Evolutionary conservation across 2,329 filamentous ascomycete species (phyloP).

Genomic region (Plectosphaerella sp.): DNA sequence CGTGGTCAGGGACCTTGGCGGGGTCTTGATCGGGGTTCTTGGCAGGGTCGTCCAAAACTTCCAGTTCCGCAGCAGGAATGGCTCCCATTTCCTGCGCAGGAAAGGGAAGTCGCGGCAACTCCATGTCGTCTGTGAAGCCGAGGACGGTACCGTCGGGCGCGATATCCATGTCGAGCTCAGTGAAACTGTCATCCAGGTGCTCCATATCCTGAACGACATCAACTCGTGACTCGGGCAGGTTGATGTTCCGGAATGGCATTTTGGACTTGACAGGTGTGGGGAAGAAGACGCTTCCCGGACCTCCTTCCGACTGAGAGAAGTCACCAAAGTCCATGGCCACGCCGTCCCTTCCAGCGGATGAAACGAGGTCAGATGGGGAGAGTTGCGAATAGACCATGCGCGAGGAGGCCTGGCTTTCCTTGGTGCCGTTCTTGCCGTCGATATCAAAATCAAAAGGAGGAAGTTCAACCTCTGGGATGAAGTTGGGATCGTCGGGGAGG

Average conservation of each 20-base stretch:
- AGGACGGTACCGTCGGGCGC: slow-evolving; percentile 47
- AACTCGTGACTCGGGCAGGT: slow-evolving; percentile 5
- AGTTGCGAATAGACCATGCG: slow-evolving; percentile 36
- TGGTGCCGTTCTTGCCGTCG: slow-evolving; percentile 23
- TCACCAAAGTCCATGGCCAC: background rate
- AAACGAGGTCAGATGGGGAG: slow-evolving; percentile 24
- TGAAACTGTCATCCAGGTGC: slow-evolving; percentile 30
- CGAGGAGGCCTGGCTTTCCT: slow-evolving; percentile 30
- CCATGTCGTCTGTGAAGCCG: slow-evolving; percentile 31
- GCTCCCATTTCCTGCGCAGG: background rate
- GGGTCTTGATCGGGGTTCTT: too few relatives aligned
- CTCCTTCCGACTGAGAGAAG: background rate
- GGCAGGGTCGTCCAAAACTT: too few relatives aligned
- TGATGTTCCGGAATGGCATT: slow-evolving; percentile 8
- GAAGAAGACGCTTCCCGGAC: slow-evolving; percentile 5
- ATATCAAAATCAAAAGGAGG: slow-evolving; percentile 49
- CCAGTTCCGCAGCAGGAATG: too few relatives aligned
- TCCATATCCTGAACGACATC: slow-evolving; percentile 30
- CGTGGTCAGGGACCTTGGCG: too few relatives aligned
- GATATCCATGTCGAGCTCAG: slow-evolving; percentile 48
- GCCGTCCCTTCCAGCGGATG: too few relatives aligned
- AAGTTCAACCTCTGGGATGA: slow-evolving; percentile 62
- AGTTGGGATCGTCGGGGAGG: slow-evolving; percentile 77
- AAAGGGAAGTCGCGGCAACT: slow-evolving; percentile 35
- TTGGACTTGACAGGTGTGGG: slow-evolving; percentile 7